These are phyloP conservation scores for Saccharomycopsis schoenii DNA, from an alignment of 805 yeast genomes.

Conservation along the genomic window DNA sequence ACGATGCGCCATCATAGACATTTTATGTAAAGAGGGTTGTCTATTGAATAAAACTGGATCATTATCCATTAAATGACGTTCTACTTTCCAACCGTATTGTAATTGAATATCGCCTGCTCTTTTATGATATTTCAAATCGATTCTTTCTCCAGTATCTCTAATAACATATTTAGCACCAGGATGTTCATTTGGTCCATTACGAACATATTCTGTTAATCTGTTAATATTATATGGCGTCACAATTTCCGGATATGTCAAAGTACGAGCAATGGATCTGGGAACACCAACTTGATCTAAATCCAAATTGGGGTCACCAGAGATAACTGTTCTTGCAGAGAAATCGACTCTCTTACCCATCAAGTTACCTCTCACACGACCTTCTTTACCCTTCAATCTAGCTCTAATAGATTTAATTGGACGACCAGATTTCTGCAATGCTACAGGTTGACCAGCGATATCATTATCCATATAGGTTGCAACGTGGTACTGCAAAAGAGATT, in stretches of 20 bases:
- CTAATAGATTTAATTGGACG: constrained; percentile 97
- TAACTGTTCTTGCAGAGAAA: constrained; percentile 97
- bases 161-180: constrained; percentile 99
- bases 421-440: constrained; percentile 96
- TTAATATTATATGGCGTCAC: constrained; percentile 97
- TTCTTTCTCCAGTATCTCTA: constrained; percentile 98
- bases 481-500: constrained; percentile 89
- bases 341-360: constrained; percentile 99
- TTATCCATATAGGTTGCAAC: constrained; percentile 99
- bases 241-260: constrained; percentile 91
- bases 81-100: constrained; percentile 99
- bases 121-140: constrained; percentile 91
- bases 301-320: constrained; percentile 97
- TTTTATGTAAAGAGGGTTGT: constrained; percentile 97
- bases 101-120: constrained; percentile 97
- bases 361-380: constrained; percentile 97
- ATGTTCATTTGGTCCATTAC: constrained; percentile 98
- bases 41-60: constrained; percentile 98
- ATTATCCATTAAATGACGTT: constrained; percentile 93
- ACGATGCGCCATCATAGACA: constrained; percentile 99
- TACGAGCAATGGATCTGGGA: constrained; percentile 92
- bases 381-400: constrained; percentile 99
- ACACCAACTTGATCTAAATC: constrained; percentile 99
- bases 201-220: constrained; percentile 80
- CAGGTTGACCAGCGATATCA: constrained; percentile 99